Conservation (phyloP, 768 basidiomycete genomes). For the Boletus insuetus region DNA sequence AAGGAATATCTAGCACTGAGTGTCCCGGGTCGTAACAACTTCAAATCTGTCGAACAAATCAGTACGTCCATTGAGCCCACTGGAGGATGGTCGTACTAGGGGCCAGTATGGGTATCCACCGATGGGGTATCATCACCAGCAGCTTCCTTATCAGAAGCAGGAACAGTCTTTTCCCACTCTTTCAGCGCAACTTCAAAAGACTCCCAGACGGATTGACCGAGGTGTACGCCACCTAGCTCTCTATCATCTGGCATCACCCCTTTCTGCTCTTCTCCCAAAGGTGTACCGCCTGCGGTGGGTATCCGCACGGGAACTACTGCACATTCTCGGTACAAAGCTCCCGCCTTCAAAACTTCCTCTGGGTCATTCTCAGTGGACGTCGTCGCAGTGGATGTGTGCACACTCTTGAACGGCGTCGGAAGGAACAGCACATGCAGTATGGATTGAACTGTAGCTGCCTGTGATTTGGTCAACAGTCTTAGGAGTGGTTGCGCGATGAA, state of each 20-base stretch:
- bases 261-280: slow-evolving; percentile 28
- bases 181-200: slow-evolving; percentile 65
- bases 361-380: slow-evolving; percentile 22
- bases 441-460: slow-evolving; percentile 62
- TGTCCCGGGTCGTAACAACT: background rate
- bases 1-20: slow-evolving; percentile 3
- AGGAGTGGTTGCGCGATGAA: slow-evolving; percentile 64
- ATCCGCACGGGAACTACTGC: slow-evolving; percentile 54
- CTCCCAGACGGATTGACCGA: slow-evolving; percentile 76
- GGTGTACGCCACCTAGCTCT: slow-evolving; percentile 67
- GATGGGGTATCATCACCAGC: slow-evolving; percentile 23
- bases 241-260: slow-evolving; percentile 56
- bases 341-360: slow-evolving; percentile 73
- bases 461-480: slow-evolving; percentile 66
- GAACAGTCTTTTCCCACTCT: slow-evolving; percentile 52
- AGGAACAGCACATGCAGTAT: slow-evolving; percentile 81
- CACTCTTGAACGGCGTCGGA: slow-evolving; percentile 71
- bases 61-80: background rate
- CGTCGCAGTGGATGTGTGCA: slow-evolving; percentile 22
- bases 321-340: slow-evolving; percentile 75
- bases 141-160: slow-evolving; percentile 20
- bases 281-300: slow-evolving; percentile 21
- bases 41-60: slow-evolving; percentile 1
- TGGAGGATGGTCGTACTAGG: slow-evolving; percentile 8
- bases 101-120: slow-evolving; percentile 20